Evolutionary conservation across 2,329 filamentous ascomycete species (phyloP).

Genomic region (Talaromyces sp.): DNA sequence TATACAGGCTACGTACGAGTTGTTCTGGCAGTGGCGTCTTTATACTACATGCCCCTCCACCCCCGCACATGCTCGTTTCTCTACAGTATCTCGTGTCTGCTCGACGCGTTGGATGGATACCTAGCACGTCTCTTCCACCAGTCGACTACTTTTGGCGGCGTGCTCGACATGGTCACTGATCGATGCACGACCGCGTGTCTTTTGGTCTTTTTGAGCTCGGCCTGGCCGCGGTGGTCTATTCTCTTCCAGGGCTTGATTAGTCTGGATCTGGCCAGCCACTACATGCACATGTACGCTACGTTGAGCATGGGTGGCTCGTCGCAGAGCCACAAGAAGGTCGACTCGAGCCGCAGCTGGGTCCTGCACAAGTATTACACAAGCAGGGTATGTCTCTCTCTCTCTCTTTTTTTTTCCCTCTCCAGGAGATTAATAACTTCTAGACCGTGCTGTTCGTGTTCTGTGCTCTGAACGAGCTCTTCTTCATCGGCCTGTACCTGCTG

Average conservation of each 20-base stretch:
- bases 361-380: slow-evolving; percentile 97
- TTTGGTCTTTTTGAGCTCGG: slow-evolving; percentile 88
- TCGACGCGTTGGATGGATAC: slow-evolving; percentile 91
- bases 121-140: slow-evolving; percentile 86
- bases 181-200: slow-evolving; percentile 94
- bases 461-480: slow-evolving; percentile 89
- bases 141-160: slow-evolving; percentile 90
- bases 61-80: slow-evolving; percentile 83
- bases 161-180: slow-evolving; percentile 98
- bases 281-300: slow-evolving; percentile 98
- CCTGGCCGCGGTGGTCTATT: slow-evolving; percentile 90
- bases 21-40: slow-evolving; percentile 77
- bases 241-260: slow-evolving; percentile 91
- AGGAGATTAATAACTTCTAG: slow-evolving; percentile 43
- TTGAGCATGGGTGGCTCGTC: slow-evolving; percentile 77
- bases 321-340: slow-evolving; percentile 88
- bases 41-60: slow-evolving; percentile 99
- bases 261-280: slow-evolving; percentile 91
- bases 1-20: slow-evolving; percentile 68
- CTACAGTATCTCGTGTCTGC: slow-evolving; percentile 89
- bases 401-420: slow-evolving; percentile 4
- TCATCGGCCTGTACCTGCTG: slow-evolving; percentile 95
- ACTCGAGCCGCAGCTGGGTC: slow-evolving; percentile 80
- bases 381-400: slow-evolving; percentile 60
- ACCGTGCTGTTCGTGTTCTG: slow-evolving; percentile 88